These are phyloP conservation scores for Penicillium taxi DNA, from an alignment of 495 filamentous ascomycete species.

Conservation along the genomic window DNA sequence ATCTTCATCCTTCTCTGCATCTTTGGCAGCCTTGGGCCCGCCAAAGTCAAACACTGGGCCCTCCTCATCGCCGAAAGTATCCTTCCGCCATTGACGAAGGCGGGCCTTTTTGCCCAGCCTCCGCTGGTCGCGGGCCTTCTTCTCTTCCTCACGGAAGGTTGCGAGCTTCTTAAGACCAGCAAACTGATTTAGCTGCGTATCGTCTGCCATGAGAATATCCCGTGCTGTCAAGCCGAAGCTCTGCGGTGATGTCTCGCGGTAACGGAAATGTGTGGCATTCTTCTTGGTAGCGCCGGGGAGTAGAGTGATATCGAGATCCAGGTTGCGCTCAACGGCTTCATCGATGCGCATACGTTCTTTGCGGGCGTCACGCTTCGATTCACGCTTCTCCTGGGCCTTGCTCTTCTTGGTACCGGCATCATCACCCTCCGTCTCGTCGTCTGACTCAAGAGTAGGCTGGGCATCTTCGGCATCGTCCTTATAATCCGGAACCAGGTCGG, in stretches of 20 bases:
- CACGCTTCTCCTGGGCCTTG: constrained; percentile 57
- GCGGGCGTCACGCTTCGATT: constrained; percentile 65
- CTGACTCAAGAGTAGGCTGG: constrained; percentile 45
- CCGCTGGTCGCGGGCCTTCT: constrained; percentile 83
- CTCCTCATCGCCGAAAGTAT: constrained; percentile 75
- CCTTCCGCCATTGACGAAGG: constrained; percentile 82
- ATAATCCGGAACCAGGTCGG: constrained; percentile 82
- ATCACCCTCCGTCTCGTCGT: constrained; percentile 44
- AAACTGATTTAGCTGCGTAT: constrained; percentile 80
- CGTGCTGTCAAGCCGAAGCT: constrained; percentile 80
- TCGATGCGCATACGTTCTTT: constrained; percentile 78
- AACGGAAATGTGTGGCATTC: constrained; percentile 60
- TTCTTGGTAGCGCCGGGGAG: constrained; percentile 49
- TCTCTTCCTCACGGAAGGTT: constrained; percentile 74
- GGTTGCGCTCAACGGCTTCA: constrained; percentile 71
- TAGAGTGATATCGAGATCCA: constrained; percentile 60
- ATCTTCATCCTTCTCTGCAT: constrained; percentile 20
- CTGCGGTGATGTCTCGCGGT: constrained; percentile 86
- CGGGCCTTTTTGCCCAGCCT: constrained; percentile 84
- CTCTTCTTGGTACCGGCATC: constrained; percentile 45
- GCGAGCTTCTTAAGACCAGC: constrained; percentile 93
- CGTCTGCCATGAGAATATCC: constrained; percentile 87
- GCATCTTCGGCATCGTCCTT: constrained; percentile 51
- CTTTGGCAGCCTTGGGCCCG: constrained; percentile 5
- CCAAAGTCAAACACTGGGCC: constrained; percentile 43